Evolutionary conservation across 1,284 basidiomycete genomes (phyloP).

Genomic region (Irpex lacteus): DNA sequence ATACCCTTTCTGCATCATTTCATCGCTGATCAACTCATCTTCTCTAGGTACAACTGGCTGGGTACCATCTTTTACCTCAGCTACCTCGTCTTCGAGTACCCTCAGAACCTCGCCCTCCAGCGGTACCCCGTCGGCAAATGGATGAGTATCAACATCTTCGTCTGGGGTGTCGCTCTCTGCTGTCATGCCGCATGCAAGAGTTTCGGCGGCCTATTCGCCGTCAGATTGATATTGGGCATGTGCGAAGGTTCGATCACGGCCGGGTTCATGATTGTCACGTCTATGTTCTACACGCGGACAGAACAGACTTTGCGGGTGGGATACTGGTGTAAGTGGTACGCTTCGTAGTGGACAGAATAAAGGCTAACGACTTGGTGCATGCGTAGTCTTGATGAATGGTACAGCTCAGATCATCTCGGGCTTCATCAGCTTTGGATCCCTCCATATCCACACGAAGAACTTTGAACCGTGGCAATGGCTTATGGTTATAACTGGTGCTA

Average conservation of each 20-base stretch:
- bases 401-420: slow-evolving; percentile 57
- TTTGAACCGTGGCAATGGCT: slow-evolving; percentile 76
- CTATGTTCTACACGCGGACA: slow-evolving; percentile 77
- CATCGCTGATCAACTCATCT: background rate
- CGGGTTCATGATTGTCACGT: slow-evolving; percentile 72
- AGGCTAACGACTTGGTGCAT: no score
- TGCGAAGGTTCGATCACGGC: slow-evolving; percentile 80
- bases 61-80: slow-evolving; percentile 70
- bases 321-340: slow-evolving; percentile 64
- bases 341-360: background rate
- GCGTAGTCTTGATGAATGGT: slow-evolving; percentile 26
- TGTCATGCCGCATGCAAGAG: slow-evolving; percentile 70
- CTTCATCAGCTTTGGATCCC: slow-evolving; percentile 65
- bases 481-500: slow-evolving; percentile 67
- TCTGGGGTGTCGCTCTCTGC: slow-evolving; percentile 64
- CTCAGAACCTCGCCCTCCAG: slow-evolving; percentile 72
- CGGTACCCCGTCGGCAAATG: slow-evolving; percentile 79
- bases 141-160: slow-evolving; percentile 68
- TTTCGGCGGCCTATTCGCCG: slow-evolving; percentile 66
- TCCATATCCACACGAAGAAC: slow-evolving; percentile 53
- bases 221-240: slow-evolving; percentile 66
- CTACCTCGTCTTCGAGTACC: slow-evolving; percentile 68
- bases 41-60: slow-evolving; percentile 42
- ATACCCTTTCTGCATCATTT: background rate
- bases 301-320: slow-evolving; percentile 74